Evolutionary conservation across 345 rosid genomes (phyloP), one percentile per base, ranked within the genome.

Genomic region (Geranium brycei): DNA sequence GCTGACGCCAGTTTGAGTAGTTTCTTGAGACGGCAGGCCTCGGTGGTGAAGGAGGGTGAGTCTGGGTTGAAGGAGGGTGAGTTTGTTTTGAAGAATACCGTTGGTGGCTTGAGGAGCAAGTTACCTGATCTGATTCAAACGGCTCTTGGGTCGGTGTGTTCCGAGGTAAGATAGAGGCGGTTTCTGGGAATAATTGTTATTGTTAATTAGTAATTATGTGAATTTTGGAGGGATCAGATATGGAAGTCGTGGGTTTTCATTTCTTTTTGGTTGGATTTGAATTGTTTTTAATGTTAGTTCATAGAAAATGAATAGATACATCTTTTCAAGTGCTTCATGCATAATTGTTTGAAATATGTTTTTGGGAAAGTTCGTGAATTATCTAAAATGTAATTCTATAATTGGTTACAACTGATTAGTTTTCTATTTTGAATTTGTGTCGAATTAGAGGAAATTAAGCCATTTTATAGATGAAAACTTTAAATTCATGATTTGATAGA

Each of bases 1-100:
- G 80, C 91, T 0, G 92, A 85, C 75, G 85, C 83, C 58, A 82
- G 91, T 70, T 83, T 93, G 41, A 15, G 72, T 41, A 83, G 84
- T 67, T 90, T 68, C 68, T 69, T 93, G 76, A 88, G 78, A 71
- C 78, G 75, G 66, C 86, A 84, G 75, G 82, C 82, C 17, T 75
- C 79, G 40, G 62, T 71, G 15, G n/a, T 77, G 7, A 75, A 81
- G 55, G 72, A 41, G 3, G 80, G 75, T 3, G 79, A 75, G 62
- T 30, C 79, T 51, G 62, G 72, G 15, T 17, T 77, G 7, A 75
- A 81, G 55, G 72, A 41, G 3, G 80, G 75, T 3, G 79, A 75
- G 62, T 30, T 69, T 70, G 63, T 67, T 38, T 59, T 91, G 58
- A 85, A 74, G 80, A 73, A 83, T 51, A 74, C 83, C 1, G 67